These are phyloP conservation scores for Solanum megistacrolobum DNA, from an alignment of 257 asterid genomes.

Conservation along the genomic window DNA sequence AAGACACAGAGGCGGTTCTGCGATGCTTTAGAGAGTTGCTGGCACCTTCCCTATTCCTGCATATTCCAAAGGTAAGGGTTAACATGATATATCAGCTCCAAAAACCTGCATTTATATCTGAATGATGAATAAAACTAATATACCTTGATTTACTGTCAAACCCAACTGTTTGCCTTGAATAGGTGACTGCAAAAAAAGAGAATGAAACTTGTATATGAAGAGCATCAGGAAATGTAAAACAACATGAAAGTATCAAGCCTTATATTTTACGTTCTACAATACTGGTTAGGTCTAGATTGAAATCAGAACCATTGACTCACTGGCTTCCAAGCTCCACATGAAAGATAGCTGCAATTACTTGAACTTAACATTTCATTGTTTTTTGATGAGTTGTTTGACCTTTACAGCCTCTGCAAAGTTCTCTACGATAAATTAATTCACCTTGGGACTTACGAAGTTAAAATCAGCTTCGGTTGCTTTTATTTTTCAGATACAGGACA, in stretches of 20 bases:
- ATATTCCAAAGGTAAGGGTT: slow-evolving; percentile 3
- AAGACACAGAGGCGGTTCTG: slow-evolving; percentile 68
- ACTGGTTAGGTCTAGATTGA: background rate
- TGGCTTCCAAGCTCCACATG: background rate
- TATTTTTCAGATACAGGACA: background rate
- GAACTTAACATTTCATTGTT: background rate
- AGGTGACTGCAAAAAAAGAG: slow-evolving; percentile 32
- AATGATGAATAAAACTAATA: background rate
- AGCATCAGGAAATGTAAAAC: background rate
- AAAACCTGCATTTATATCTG: background rate
- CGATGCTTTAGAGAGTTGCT: slow-evolving; percentile 44
- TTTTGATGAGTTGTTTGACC: background rate
- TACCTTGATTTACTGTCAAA: slow-evolving; percentile 54
- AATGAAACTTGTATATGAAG: background rate
- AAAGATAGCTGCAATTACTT: background rate
- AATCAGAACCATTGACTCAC: background rate
- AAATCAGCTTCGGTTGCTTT: background rate
- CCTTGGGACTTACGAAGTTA: background rate
- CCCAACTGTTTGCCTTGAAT: slow-evolving; percentile 39
- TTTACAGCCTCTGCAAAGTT: background rate
- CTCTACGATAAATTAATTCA: background rate
- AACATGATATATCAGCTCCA: slow-evolving; percentile 3
- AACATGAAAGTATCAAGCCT: background rate
- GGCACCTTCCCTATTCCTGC: slow-evolving; percentile 49
- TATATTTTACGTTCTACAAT: background rate